A percentile compares a stretch with the other conserved stretches of the same genome.
Conservation (phyloP, 2,329 filamentous ascomycete species). For the Aureobasidium subglaciale region DNA sequence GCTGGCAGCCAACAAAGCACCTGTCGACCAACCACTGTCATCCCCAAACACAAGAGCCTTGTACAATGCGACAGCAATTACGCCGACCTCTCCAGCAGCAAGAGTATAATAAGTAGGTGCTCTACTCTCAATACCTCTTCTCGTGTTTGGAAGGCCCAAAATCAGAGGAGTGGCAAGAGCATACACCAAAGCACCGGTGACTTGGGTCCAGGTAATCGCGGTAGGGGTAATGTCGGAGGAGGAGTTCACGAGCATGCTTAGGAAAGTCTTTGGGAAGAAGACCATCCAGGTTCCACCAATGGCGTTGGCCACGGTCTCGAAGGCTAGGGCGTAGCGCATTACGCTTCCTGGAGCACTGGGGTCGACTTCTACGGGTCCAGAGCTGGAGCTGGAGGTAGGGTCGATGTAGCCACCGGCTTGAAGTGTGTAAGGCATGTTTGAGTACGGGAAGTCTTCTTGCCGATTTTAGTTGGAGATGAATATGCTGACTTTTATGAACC, state of each 20-base stretch:
- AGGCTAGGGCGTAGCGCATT: background rate
- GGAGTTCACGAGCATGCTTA: background rate
- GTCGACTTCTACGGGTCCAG: background rate
- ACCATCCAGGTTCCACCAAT: conserved; percentile 10
- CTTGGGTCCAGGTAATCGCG: background rate
- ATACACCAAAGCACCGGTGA: background rate
- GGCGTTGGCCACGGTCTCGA: background rate
- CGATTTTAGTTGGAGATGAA: background rate
- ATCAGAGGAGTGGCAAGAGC: conserved; percentile 4
- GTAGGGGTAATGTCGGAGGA: background rate
- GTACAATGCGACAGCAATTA: background rate
- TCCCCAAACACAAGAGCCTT: background rate
- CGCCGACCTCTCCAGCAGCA: background rate
- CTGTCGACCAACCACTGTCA: background rate
- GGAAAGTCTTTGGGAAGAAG: background rate
- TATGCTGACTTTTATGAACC: background rate
- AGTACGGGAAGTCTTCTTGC: background rate
- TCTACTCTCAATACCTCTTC: conserved; percentile 4
- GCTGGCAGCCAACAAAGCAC: background rate
- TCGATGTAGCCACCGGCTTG: background rate
- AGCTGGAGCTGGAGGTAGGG: background rate
- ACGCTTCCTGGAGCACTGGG: background rate
- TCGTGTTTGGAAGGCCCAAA: background rate
- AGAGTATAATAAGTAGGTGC: background rate
- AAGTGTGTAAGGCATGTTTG: conserved; percentile 5